Conservation (phyloP, 345 rosid genomes). For the Rhizophora apiculata region DNA sequence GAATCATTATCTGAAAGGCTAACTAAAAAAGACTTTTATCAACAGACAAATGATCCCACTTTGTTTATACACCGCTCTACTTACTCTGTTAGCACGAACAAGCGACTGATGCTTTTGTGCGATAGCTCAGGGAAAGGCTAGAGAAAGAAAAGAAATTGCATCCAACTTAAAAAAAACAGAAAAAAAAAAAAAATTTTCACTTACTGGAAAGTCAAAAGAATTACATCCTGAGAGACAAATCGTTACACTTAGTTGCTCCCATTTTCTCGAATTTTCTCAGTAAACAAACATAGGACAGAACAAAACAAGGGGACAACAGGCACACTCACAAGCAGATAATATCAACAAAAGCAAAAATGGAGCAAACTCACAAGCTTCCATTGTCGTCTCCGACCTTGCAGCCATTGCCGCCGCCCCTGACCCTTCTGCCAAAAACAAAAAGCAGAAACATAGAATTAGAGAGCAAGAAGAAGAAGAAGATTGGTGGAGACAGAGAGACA, state of each 20-base stretch:
- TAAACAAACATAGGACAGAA: constrained; percentile 13
- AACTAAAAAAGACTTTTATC: not conserved
- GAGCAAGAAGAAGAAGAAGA: not conserved
- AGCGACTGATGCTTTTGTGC: constrained; percentile 3
- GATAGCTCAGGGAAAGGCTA: not conserved
- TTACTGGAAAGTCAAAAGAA: constrained; percentile 9
- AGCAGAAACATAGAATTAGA: constrained; percentile 16
- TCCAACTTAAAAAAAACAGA: not conserved
- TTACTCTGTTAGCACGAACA: constrained; percentile 1
- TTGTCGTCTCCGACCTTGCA: constrained; percentile 98
- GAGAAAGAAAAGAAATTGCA: too few relatives aligned
- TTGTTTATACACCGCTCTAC: not conserved
- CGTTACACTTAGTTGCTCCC: not conserved
- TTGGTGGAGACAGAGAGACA: constrained; percentile 1
- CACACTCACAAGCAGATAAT: constrained; percentile 1
- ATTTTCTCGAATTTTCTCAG: constrained; percentile 17
- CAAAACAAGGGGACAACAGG: constrained; percentile 7
- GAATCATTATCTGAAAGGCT: not conserved
- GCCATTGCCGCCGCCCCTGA: constrained; percentile 96
- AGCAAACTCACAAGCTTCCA: constrained; percentile 91
- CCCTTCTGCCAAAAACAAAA: constrained; percentile 61
- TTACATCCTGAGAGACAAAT: too few relatives aligned
- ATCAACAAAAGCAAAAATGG: too few relatives aligned
- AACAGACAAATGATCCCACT: not conserved
- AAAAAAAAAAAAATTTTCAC: not conserved